Evolutionary conservation across 768 basidiomycete genomes (phyloP).

Genomic region (Suillus cothurnatus): DNA sequence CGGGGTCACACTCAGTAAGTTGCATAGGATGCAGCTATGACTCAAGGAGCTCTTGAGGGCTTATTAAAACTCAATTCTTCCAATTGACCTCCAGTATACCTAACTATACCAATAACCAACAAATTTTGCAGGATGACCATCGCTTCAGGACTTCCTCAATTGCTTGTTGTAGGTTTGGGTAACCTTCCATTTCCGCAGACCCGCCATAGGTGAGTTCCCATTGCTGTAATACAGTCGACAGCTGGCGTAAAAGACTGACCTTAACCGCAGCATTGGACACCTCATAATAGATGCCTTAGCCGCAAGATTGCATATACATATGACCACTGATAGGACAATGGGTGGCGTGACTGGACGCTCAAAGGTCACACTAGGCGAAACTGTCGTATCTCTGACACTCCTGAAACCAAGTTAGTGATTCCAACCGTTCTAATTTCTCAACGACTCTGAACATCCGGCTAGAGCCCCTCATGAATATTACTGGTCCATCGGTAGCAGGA

Average conservation of each 20-base stretch:
- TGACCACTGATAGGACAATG: conserved; percentile 46
- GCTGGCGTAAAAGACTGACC: not conserved
- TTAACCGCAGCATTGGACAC: conserved; percentile 65
- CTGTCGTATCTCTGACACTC: conserved; percentile 55
- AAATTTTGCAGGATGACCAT: conserved; percentile 3
- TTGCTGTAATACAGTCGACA: not conserved
- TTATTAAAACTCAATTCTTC: not conserved
- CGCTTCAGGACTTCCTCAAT: conserved; percentile 31
- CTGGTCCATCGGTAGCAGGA: conserved; percentile 65
- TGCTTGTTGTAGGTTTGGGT: conserved; percentile 74
- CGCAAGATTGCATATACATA: conserved; percentile 51
- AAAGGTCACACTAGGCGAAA: conserved; percentile 46
- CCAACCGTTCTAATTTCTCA: not conserved
- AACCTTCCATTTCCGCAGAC: conserved; percentile 73
- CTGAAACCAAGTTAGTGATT: conserved; percentile 72
- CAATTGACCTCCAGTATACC: not conserved
- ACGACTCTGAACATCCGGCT: conserved; percentile 9
- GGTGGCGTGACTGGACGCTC: conserved; percentile 51
- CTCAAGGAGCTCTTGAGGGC: not conserved
- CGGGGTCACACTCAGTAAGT: conserved; percentile 1
- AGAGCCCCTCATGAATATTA: conserved; percentile 84
- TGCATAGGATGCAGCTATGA: not conserved
- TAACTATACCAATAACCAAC: not conserved
- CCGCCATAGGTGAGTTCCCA: conserved; percentile 62
- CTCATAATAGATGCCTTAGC: conserved; percentile 71